Base-by-base conservation (phyloP, 345 rosid genomes). In the Lepidium aucheri region DNA sequence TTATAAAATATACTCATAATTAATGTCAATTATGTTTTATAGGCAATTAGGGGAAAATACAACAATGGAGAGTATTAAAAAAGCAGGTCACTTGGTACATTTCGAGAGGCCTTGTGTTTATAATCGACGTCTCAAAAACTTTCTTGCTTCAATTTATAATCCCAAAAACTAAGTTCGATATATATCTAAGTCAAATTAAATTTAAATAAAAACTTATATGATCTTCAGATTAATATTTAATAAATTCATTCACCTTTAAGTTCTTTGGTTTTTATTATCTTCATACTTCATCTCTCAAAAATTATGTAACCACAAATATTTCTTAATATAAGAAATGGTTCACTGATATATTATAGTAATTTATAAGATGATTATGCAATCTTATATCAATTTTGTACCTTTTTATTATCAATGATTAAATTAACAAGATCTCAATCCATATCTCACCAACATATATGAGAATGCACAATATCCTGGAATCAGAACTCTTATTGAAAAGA, bases 21-120 rank as follows among this genome's bases (percentile, higher is more conserved):
- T n/a, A n/a, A n/a, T n/a, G n/a, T n/a, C n/a, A 26, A 53, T 38
- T n/a, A 2, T 71, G 45, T 71, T 56, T 54, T 35, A 11, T 77
- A 93, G 97, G 80, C 88, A 88, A 76, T 65, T 93, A 53, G 96
- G 97, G 4, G 88, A 83, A 32, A 83, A 77, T 12, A 82, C 90
- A 53, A 86, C 97, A 43, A 69, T 85, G 60, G 69, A 83, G 51
- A 77, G 79, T 65, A 89, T 92, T 60, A 65, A 76, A 73, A 86
- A 86, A 40, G 95, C 85, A 55, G 98, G 94, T 13, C 98, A 93
- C 73, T 53, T 90, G 72, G 84, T 80, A 70, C 97, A 87, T 63
- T 78, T 93, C 53, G 96, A 93, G 81, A 74, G 98, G 51, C 97
- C 97, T 33, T 87, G 94, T 20, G 90, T 80, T 44, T 89, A 83